These are phyloP conservation scores for baker's yeast (Saccharomyces cerevisiae) DNA, from an alignment of 805 yeast genomes.

Conservation along the genomic window DNA sequence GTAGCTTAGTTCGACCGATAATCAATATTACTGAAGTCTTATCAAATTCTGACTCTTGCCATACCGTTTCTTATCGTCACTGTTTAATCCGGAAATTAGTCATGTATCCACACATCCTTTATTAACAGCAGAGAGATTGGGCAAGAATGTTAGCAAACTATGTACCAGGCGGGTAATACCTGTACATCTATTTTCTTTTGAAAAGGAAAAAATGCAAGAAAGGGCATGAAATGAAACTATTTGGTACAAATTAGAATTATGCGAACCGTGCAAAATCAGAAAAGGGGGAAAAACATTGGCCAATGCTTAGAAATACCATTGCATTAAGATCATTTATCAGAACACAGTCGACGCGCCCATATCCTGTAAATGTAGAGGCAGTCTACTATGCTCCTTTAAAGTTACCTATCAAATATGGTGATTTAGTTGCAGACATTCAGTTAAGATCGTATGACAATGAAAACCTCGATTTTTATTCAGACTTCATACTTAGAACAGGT, in stretches of 20 bases:
- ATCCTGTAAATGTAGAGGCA: slow-evolving; percentile 80
- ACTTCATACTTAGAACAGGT: slow-evolving; percentile 85
- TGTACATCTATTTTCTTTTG: not conserved
- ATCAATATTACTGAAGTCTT: not conserved
- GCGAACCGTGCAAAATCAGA: not conserved
- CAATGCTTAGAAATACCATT: not conserved
- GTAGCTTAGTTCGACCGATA: not conserved
- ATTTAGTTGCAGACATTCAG: slow-evolving; percentile 68
- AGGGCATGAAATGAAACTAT: not conserved
- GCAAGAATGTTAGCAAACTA: not conserved
- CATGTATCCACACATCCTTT: too few species aligned
- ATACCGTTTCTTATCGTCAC: too few species aligned
- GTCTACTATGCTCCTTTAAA: slow-evolving; percentile 74
- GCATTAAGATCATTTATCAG: not conserved
- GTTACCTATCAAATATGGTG: slow-evolving; percentile 58
- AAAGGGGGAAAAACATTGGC: not conserved
- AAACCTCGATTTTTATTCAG: slow-evolving; percentile 66
- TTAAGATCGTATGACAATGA: slow-evolving; percentile 65
- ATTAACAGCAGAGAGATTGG: not conserved
- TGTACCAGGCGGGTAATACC: not conserved
- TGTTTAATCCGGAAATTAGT: not conserved
- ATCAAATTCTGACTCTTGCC: not conserved
- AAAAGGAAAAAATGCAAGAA: not conserved
- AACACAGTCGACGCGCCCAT: slow-evolving; percentile 32
- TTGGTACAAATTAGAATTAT: not conserved